Evolutionary conservation across 192 early-diverging fungal species (phyloP).

Genomic region (Funneliformis geosporum): DNA sequence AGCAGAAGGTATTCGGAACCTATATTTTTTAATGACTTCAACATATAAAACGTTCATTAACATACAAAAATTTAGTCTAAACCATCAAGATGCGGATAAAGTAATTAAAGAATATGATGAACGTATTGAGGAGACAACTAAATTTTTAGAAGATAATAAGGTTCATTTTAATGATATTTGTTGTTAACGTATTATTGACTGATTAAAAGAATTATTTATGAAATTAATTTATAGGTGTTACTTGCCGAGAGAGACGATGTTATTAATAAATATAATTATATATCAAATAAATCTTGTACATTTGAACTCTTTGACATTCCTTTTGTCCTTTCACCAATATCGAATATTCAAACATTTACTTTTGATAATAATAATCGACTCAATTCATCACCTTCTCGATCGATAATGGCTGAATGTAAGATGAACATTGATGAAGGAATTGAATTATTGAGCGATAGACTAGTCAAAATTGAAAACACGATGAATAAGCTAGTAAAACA

Average conservation of each 20-base stretch:
- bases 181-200: neutral
- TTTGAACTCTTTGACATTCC: neutral
- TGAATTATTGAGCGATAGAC: neutral
- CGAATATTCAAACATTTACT: neutral
- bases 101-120: neutral
- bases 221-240: neutral
- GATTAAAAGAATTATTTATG: neutral
- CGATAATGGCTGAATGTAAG: neutral
- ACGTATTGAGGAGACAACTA: neutral
- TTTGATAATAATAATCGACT: neutral
- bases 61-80: neutral
- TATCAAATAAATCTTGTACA: neutral
- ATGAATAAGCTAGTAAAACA: neutral
- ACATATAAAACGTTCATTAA: neutral
- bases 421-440: neutral
- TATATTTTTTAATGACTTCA: neutral
- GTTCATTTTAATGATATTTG: neutral
- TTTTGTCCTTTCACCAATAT: neutral
- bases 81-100: neutral
- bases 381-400: neutral
- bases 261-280: neutral
- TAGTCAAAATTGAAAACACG: neutral
- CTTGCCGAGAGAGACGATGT: neutral
- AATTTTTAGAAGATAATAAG: neutral
- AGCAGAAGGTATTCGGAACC: neutral